These are phyloP conservation scores for Nelumbo lutea DNA, from an alignment of 164 flowering plant species.

Conservation along the genomic window DNA sequence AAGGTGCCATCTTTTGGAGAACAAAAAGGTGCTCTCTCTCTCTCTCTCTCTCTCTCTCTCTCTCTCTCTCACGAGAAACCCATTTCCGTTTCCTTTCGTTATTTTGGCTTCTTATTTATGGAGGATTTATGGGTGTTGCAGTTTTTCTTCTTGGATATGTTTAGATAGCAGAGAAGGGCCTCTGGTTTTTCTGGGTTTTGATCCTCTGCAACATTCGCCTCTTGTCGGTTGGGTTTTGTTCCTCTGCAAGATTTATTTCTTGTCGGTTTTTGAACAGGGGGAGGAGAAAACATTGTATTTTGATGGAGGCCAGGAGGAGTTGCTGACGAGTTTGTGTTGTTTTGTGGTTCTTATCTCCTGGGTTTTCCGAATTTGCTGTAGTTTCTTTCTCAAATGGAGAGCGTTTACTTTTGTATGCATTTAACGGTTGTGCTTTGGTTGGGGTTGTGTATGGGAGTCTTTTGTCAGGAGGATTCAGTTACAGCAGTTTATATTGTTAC, in stretches of 20 bases:
- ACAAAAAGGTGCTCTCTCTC: background rate
- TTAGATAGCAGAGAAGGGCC: background rate
- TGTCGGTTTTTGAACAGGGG: background rate
- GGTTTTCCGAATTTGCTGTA: background rate
- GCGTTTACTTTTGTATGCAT: slow-evolving; percentile 25
- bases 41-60: background rate
- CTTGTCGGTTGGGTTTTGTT: slow-evolving; percentile 2
- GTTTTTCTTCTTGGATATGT: background rate
- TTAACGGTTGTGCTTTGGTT: slow-evolving; percentile 36
- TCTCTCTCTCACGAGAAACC: background rate
- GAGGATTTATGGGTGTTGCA: slow-evolving; percentile 2
- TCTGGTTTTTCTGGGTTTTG: background rate
- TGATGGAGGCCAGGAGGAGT: slow-evolving; percentile 7
- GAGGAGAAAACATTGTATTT: background rate
- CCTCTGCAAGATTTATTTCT: background rate
- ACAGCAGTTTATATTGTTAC: slow-evolving; percentile 69
- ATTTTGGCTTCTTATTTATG: background rate
- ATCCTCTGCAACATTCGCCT: no score
- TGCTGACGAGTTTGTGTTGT: slow-evolving; percentile 5
- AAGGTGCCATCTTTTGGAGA: background rate
- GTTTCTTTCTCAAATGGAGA: slow-evolving; percentile 24
- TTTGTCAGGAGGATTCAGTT: slow-evolving; percentile 41
- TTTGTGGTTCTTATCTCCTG: slow-evolving; percentile 6
- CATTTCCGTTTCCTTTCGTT: slow-evolving; percentile 4
- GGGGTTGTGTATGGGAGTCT: slow-evolving; percentile 27